Evolutionary conservation across 1,284 basidiomycete species (phyloP).

Genomic region (Sanguinoderma infundibulare): DNA sequence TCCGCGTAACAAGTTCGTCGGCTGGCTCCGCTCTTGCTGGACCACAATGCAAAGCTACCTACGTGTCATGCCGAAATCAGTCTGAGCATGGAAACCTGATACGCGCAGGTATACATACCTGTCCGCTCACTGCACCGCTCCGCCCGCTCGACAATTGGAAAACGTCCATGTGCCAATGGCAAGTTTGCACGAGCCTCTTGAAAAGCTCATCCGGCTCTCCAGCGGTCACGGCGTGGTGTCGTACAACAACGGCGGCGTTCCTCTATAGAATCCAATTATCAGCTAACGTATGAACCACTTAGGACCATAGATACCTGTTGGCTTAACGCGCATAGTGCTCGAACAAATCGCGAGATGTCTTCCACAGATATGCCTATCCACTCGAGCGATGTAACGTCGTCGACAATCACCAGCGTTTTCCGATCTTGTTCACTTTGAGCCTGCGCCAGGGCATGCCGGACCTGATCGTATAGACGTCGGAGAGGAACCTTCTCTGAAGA

Average conservation of each 20-base stretch:
- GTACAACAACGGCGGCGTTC: conserved; percentile 56
- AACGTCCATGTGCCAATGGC: conserved; percentile 71
- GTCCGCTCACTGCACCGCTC: conserved; percentile 76
- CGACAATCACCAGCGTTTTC: conserved; percentile 59
- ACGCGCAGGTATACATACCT: conserved; percentile 48
- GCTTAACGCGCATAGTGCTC: conserved; percentile 61
- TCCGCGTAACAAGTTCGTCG: conserved; percentile 52
- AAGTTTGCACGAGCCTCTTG: conserved; percentile 57
- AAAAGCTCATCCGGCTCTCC: conserved; percentile 63
- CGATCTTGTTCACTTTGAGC: conserved; percentile 7
- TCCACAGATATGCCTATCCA: conserved; percentile 63
- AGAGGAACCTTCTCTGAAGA: conserved; percentile 30
- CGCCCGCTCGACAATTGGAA: conserved; percentile 69
- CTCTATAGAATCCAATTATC: conserved; percentile 36
- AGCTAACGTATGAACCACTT: neutral
- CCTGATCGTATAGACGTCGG: conserved; percentile 38
- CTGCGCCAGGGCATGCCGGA: conserved; percentile 30
- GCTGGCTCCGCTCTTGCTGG: conserved; percentile 41
- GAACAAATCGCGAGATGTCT: conserved; percentile 57
- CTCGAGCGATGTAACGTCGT: conserved; percentile 65
- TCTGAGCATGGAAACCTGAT: neutral
- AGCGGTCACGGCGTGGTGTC: conserved; percentile 61
- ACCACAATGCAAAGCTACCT: conserved; percentile 69
- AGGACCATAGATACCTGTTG: conserved; percentile 46
- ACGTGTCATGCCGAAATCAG: conserved; percentile 3